Evolutionary conservation across 768 basidiomycete genomes (phyloP).

Genomic region (Holtermanniella nyarrowii): DNA sequence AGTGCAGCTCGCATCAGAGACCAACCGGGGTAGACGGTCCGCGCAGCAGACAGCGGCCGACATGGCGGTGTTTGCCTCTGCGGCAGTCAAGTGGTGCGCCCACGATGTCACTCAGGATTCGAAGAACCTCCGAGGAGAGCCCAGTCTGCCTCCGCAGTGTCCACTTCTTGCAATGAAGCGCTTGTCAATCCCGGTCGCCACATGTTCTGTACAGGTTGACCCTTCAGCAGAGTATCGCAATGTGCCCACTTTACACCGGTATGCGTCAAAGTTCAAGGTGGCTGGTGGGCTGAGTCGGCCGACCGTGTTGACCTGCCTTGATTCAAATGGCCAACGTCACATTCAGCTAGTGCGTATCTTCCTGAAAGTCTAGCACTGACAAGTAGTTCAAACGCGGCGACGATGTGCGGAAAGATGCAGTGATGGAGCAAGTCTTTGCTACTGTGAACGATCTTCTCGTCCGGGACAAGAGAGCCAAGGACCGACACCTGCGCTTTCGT

Average conservation of each 20-base stretch:
- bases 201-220: conserved; percentile 60
- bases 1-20: conserved; percentile 44
- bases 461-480: conserved; percentile 63
- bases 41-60: conserved; percentile 3
- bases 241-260: conserved; percentile 60
- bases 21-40: too few relatives aligned
- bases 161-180: conserved; percentile 48
- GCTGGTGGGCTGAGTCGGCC: conserved; percentile 76
- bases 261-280: conserved; percentile 50
- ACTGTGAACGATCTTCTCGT: conserved; percentile 70
- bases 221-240: conserved; percentile 56
- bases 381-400: conserved; percentile 85
- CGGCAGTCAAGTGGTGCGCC: conserved; percentile 25
- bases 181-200: conserved; percentile 73
- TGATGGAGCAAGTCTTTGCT: conserved; percentile 96
- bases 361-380: background rate
- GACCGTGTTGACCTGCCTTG: conserved; percentile 65
- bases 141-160: conserved; percentile 5
- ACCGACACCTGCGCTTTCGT: conserved; percentile 62
- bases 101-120: background rate
- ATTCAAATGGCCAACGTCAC: conserved; percentile 55
- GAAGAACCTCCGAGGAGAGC: conserved; percentile 5
- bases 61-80: conserved; percentile 25
- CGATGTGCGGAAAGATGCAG: conserved; percentile 91
- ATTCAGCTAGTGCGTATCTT: conserved; percentile 61